Percentiles rank a stretch among this genome's conserved stretches.
These are phyloP conservation scores for Cadophora sp. DNA, from an alignment of 2,329 filamentous ascomycete genomes.

Conservation along the genomic window DNA sequence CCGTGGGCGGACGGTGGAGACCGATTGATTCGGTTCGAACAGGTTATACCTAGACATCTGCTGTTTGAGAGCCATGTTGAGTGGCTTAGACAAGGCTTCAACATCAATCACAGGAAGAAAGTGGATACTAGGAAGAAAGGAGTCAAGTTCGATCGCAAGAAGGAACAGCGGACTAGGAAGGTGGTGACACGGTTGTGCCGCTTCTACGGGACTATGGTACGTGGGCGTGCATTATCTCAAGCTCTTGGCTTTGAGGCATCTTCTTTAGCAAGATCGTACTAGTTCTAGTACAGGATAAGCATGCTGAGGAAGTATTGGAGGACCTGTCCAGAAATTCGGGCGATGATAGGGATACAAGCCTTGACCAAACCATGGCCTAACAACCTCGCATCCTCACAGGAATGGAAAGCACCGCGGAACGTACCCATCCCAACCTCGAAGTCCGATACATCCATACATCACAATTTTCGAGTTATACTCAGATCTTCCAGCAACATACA, in stretches of 20 bases:
- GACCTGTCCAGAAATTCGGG: too few species aligned
- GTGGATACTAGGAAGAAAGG: background rate
- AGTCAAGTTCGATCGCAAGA: too few species aligned
- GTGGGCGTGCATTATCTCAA: background rate
- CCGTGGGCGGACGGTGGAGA: too few species aligned
- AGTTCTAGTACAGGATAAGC: background rate
- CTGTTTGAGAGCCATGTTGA: background rate
- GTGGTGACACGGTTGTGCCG: background rate
- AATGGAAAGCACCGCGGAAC: too few species aligned
- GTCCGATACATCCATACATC: too few species aligned
- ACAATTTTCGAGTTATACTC: too few species aligned
- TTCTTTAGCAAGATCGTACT: background rate
- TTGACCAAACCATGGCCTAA: too few species aligned
- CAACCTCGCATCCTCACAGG: too few species aligned
- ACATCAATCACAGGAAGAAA: background rate
- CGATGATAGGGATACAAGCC: too few species aligned
- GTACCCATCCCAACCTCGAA: too few species aligned
- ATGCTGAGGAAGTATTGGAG: background rate
- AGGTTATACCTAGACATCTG: background rate
- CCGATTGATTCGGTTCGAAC: background rate
- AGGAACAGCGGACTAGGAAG: background rate
- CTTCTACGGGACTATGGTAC: background rate
- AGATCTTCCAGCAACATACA: too few species aligned
- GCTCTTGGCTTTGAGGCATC: background rate
- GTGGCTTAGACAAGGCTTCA: background rate